phyloP scores from a whole-genome alignment of 495 filamentous ascomycete genomes.

The Tuber umbilicatum region DNA sequence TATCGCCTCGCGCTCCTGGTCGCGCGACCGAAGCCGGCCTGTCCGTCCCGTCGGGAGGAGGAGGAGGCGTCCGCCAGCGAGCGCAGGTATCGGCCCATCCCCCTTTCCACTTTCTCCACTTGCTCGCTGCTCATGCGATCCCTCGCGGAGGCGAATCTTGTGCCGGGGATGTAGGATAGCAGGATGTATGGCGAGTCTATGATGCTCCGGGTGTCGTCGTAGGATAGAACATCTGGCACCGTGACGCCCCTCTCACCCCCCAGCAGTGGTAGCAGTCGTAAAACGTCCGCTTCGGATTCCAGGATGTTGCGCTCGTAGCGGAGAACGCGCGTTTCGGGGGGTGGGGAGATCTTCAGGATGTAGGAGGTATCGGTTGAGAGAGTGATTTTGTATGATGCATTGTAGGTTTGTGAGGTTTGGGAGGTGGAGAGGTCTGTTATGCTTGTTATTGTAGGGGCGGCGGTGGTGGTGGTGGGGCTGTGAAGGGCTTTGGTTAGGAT shows the following conservation, averaged over 20 bases:
- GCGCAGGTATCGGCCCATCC: slow-evolving; percentile 19
- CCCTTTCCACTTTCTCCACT: not conserved
- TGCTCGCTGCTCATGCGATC: not conserved
- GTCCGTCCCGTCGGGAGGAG: not conserved
- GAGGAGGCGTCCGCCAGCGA: slow-evolving; percentile 15
- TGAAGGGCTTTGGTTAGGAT: not conserved
- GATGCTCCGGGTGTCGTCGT: slow-evolving; percentile 26
- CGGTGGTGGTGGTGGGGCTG: not conserved
- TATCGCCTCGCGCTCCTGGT: slow-evolving; percentile 33
- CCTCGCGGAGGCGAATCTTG: slow-evolving; percentile 8
- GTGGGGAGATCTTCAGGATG: slow-evolving; percentile 39
- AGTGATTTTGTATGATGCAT: slow-evolving; percentile 31
- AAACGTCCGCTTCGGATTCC: slow-evolving; percentile 25
- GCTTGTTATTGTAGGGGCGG: not conserved
- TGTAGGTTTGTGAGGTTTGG: slow-evolving; percentile 9
- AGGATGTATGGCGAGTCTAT: slow-evolving; percentile 37
- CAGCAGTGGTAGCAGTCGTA: slow-evolving; percentile 12
- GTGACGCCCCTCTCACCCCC: not conserved
- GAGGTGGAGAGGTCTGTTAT: not conserved
- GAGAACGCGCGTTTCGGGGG: slow-evolving; percentile 30
- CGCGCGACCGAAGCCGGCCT: slow-evolving; percentile 14
- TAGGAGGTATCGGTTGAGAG: slow-evolving; percentile 19
- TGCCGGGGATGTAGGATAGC: slow-evolving; percentile 33
- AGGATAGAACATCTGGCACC: slow-evolving; percentile 22
- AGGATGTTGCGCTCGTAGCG: slow-evolving; percentile 27